These are phyloP conservation scores for Metschnikowia cerradonensis DNA, from an alignment of 805 yeast genomes.

Conservation along the genomic window DNA sequence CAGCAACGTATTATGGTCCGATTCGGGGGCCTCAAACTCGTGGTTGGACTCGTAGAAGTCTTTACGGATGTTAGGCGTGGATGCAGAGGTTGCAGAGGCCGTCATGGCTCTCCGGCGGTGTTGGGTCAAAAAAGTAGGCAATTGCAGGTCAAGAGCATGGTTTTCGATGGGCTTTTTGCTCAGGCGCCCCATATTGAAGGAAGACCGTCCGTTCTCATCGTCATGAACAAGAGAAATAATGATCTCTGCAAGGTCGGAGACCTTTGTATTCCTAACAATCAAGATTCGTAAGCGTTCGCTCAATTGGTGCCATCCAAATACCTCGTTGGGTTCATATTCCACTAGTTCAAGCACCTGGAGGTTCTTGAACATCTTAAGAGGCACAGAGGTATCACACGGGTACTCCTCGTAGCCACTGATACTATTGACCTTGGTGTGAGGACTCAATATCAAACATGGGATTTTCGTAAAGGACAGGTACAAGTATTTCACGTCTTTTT, in stretches of 20 bases:
- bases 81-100: conserved; percentile 5
- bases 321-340: conserved; percentile 60
- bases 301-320: conserved; percentile 60
- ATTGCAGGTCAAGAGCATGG: background rate
- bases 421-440: conserved; percentile 53
- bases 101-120: conserved; percentile 16
- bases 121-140: background rate
- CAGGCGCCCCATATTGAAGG: conserved; percentile 26
- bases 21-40: background rate
- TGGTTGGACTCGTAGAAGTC: conserved; percentile 4
- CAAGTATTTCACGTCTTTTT: conserved; percentile 51
- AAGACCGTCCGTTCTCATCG: conserved; percentile 42
- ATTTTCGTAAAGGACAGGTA: conserved; percentile 62
- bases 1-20: conserved; percentile 23
- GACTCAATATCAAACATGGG: conserved; percentile 59
- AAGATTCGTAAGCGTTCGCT: conserved; percentile 53
- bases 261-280: conserved; percentile 48
- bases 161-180: conserved; percentile 14
- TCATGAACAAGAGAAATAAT: conserved; percentile 51
- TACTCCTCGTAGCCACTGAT: conserved; percentile 64
- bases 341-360: conserved; percentile 56
- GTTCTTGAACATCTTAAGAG: conserved; percentile 57
- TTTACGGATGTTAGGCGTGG: conserved; percentile 6
- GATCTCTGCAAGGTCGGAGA: conserved; percentile 51
- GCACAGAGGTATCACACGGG: conserved; percentile 69